Evolutionary conservation across 352 stramenopile species (phyloP).

Genomic region (Poterioochromonas sp.): DNA sequence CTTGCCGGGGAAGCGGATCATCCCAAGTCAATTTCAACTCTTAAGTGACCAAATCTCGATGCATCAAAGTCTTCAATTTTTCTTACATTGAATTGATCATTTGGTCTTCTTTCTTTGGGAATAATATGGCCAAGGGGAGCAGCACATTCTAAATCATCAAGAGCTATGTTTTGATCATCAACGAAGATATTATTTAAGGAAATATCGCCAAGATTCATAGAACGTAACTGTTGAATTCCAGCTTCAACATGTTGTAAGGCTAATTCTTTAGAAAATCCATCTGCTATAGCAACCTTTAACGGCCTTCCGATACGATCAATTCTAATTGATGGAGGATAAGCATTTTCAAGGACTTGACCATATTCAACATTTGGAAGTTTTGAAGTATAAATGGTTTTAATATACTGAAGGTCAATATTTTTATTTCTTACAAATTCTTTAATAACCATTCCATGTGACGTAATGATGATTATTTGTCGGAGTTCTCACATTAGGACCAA

Average conservation of each 20-base stretch:
- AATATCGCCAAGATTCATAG: background rate
- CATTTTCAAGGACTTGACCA: background rate
- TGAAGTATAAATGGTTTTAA: background rate
- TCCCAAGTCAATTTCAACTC: no score
- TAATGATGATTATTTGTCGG: background rate
- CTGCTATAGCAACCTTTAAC: background rate
- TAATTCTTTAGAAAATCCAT: background rate
- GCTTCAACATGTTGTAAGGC: background rate
- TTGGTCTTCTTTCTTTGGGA: slow-evolving; percentile 3
- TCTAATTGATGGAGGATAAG: background rate
- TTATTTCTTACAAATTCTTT: background rate
- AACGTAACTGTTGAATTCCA: background rate
- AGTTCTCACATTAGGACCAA: background rate
- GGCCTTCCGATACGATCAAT: background rate
- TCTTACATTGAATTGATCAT: no score
- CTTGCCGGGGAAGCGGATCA: no score
- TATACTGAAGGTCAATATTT: background rate
- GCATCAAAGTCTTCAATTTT: no score
- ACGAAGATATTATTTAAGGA: background rate
- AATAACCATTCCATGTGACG: slow-evolving; percentile 2
- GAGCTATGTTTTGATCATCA: background rate
- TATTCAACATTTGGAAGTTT: background rate
- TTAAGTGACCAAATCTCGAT: no score
- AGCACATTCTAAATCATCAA: background rate
- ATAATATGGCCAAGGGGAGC: background rate